Conservation (phyloP, 2,329 filamentous ascomycete genomes). For the Fusarium ambrosium region DNA sequence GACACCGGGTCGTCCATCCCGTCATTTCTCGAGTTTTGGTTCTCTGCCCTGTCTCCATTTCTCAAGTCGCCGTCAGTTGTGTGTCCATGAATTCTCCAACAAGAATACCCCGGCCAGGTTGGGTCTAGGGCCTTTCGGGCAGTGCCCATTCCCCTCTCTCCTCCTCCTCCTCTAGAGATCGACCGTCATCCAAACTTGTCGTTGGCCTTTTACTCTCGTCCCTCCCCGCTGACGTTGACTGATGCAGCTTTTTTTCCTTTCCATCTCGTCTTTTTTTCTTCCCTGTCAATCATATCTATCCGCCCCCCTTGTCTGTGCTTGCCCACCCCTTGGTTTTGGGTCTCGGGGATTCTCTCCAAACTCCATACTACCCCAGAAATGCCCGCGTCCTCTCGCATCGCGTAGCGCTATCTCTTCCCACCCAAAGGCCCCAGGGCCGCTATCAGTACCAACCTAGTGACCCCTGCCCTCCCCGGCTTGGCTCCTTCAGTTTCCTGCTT, state of each 20-base stretch:
- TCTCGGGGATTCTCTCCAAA: conserved; percentile 35
- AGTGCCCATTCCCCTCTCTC: conserved; percentile 31
- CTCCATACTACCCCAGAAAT: conserved; percentile 47
- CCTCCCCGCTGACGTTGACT: conserved; percentile 9
- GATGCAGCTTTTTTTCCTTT: neutral
- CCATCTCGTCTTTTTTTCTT: conserved; percentile 4
- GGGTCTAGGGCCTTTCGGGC: conserved; percentile 27
- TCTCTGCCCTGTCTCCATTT: neutral
- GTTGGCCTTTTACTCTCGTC: conserved; percentile 10
- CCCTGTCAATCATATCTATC: conserved; percentile 3
- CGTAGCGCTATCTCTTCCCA: conserved; percentile 47
- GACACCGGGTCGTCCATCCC: neutral
- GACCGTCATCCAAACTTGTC: neutral
- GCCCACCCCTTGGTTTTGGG: conserved; percentile 8
- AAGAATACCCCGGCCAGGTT: conserved; percentile 16
- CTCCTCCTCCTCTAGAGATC: conserved; percentile 8
- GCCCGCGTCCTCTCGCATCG: conserved; percentile 37
- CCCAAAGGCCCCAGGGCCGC: conserved; percentile 19
- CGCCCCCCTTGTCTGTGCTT: conserved; percentile 4
- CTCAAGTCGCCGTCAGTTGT: neutral
- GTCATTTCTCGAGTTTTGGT: neutral
- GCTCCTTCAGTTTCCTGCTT: neutral
- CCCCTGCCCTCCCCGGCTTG: conserved; percentile 36
- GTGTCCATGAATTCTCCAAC: conserved; percentile 21
- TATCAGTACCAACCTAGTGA: conserved; percentile 41